Evolutionary conservation across 306 rosid species (phyloP), one percentile per base, ranked within the genome.

Genomic region (Mimosa pudica): DNA sequence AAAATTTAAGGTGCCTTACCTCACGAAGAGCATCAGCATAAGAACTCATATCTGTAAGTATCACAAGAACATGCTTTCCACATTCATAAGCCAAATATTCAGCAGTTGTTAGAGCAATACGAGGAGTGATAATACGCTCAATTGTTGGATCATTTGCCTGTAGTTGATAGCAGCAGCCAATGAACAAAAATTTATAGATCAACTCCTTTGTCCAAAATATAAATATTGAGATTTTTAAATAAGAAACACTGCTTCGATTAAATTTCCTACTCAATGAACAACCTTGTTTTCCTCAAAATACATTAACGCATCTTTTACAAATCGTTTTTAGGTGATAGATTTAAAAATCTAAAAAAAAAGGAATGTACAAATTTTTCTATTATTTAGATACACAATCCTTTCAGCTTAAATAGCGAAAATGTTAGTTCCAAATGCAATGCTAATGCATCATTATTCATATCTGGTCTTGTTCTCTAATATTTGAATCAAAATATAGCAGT

Each of bases 1-100:
- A 58, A 64, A 79, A 14, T 45, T 18, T 45, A 65, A 73, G 58
- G 49, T 32, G 42, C 54, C 30, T 82, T 89, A 96, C 99, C 99
- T 96, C 99, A 82, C 98, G 98, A 87, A 96, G 99, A 81, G 99
- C 98, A 83, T 96, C 99, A 24, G 99, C 99, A 84, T 95, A 95
- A 79, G 99, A 95, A 89, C 99, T 95, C 99, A 95, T 95, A 85
- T 95, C 99, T 33, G 99, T 95, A 76, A 95, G 91, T 73, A 95
- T 95, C 86, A 95, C 99, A 77, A 95, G 99, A 77, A 95, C 99
- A 64, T 95, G 99, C 90, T 95, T 95, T 81, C 99, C 99, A 5
- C 99, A 95, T 84, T 88, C 99, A 89, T 95, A 95, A 6, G 99
- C 99, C 96, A 95, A 82, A 83, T 95, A 95, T 84, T 93, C 99